Evolutionary conservation across 1,284 basidiomycete genomes (phyloP).

Genomic region (Austroboletus novae-zelandiae): DNA sequence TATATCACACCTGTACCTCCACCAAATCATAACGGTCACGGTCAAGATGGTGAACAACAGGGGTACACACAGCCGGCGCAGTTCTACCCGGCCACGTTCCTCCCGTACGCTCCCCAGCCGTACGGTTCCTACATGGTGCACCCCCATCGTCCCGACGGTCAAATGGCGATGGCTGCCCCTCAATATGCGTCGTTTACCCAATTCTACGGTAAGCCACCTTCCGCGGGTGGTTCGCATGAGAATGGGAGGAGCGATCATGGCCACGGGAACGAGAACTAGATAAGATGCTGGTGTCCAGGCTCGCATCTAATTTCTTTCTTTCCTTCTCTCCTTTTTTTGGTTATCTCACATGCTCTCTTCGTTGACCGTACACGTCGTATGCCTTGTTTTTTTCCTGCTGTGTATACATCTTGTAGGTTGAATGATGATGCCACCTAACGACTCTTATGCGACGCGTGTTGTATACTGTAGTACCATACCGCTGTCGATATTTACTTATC

Average conservation of each 20-base stretch:
- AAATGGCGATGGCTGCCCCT: constrained; percentile 34
- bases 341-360: constrained; percentile 19
- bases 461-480: constrained; percentile 32
- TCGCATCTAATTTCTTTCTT: constrained; percentile 14
- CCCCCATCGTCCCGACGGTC: constrained; percentile 42
- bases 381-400: constrained; percentile 8
- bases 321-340: constrained; percentile 14
- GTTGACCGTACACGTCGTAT: constrained; percentile 18
- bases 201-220: constrained; percentile 35
- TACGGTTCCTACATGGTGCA: constrained; percentile 52
- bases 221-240: constrained; percentile 31
- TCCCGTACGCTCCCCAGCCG: constrained; percentile 45
- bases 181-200: constrained; percentile 38
- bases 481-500: constrained; percentile 28
- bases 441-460: constrained; percentile 19
- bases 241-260: constrained; percentile 29
- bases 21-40: constrained; percentile 39
- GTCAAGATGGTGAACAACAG: constrained; percentile 46
- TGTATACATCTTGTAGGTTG: constrained; percentile 34
- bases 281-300: constrained; percentile 15
- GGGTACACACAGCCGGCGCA: constrained; percentile 42
- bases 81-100: constrained; percentile 52
- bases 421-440: constrained; percentile 21
- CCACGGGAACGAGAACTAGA: constrained; percentile 35
- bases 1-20: constrained; percentile 44